Evolutionary conservation across 495 filamentous ascomycete genomes (phyloP).

Genomic region (Hypoxylon fragiforme): DNA sequence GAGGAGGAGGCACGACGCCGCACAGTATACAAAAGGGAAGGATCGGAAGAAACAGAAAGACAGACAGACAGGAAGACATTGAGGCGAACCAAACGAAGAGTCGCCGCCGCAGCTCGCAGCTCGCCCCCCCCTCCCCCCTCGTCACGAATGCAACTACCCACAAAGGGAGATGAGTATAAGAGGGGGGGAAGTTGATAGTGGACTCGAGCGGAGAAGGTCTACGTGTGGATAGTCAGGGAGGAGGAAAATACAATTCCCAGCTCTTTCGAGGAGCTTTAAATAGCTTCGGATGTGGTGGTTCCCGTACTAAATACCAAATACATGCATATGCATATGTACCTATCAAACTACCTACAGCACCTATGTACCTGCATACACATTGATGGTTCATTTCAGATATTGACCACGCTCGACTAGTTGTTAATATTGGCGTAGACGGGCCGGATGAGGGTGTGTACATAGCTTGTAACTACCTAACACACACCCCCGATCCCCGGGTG

Average conservation of each 20-base stretch:
- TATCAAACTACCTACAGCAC: too few relatives aligned
- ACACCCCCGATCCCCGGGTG: too few relatives aligned
- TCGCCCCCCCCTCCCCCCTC: too few relatives aligned
- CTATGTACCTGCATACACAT: too few relatives aligned
- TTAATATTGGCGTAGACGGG: too few relatives aligned
- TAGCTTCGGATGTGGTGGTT: slow-evolving; percentile 17
- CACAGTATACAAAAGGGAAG: slow-evolving; percentile 11
- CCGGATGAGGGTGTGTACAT: too few relatives aligned
- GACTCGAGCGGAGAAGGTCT: slow-evolving; percentile 15
- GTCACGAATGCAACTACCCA: background rate
- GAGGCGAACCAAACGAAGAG: slow-evolving; percentile 1
- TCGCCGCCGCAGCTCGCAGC: background rate
- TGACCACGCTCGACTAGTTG: too few relatives aligned
- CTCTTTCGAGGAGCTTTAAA: slow-evolving; percentile 1
- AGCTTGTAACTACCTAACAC: too few relatives aligned
- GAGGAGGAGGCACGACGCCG: slow-evolving; percentile 18
- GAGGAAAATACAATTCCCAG: slow-evolving; percentile 1
- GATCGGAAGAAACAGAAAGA: background rate
- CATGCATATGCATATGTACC: too few relatives aligned
- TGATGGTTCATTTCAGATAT: too few relatives aligned
- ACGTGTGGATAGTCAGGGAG: background rate
- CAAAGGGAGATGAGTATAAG: slow-evolving; percentile 5
- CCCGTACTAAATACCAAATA: too few relatives aligned
- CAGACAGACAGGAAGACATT: background rate
- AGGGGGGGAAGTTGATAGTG: too few relatives aligned